Base-by-base conservation (phyloP, 2,329 filamentous ascomycete genomes). In the Aspergillus fischeri region DNA sequence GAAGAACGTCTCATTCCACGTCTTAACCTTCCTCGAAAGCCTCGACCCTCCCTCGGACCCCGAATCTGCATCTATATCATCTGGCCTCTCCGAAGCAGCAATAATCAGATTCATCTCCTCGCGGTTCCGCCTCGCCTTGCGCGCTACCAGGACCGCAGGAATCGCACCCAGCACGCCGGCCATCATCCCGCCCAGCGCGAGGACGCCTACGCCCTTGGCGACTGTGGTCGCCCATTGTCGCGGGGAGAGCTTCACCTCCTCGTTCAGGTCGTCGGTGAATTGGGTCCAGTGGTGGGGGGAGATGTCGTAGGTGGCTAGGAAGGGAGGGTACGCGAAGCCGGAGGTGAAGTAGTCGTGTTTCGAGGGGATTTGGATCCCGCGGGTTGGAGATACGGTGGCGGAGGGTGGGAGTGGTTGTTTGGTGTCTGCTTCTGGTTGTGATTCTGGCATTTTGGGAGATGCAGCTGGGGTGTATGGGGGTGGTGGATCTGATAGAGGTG, bases 1-100 rank as follows among this genome's bases (percentile, higher is more conserved):
- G 49, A 73, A 72, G 45, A 68, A 67, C 3, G 56, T 57, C 29
- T 68, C 64, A 47, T 73, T 73, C 70, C 70, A 72, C 3, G 53
- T 21, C 0, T 62, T 53, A 25, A 73, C 64, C 49, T 67, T 64
- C 0, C 49, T 54, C 17, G 66, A 53, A 1, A 73, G 59, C 4
- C 32, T 38, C 3, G 14, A 17, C 4, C 11, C 48, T 7, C 11
- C 48, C 21, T 50, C 27, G 6, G 4, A 20, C 27, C n/a, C 49
- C 7, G 17, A 1, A 7, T 10, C 28, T 7, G n/a, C 25, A 27
- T 27, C 25, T 27, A 7, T 11, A 7, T 28, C 27, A 7, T 1
- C 55, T 53, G 1, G 53, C 32, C 4, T 14, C 49, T 11, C 64
- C 56, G 61, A 60, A 56, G 68, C 57, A 0, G 67, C 63, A 2